Conservation (phyloP, 306 rosid genomes). For the Trifolium dubium region DNA sequence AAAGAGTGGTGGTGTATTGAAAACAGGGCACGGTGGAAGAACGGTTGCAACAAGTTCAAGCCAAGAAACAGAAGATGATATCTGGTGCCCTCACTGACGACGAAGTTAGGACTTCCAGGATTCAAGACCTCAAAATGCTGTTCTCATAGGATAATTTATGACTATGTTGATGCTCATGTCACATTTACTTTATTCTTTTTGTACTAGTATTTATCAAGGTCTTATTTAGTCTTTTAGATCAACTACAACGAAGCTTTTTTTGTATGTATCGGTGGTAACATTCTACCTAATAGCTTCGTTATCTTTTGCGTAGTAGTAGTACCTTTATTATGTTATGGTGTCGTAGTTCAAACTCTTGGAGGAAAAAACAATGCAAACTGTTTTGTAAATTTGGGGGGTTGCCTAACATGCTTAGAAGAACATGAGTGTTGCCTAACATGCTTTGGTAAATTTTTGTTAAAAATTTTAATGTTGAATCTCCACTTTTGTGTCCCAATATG, state of each 20-base stretch:
- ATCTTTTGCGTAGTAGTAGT: not conserved
- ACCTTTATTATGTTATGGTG: not conserved
- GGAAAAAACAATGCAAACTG: not conserved
- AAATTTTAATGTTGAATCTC: too few relatives aligned
- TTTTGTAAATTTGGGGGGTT: slow-evolving; percentile 20
- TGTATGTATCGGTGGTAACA: slow-evolving; percentile 41
- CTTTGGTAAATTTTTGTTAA: too few relatives aligned
- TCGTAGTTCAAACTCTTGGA: not conserved
- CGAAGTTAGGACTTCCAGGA: slow-evolving; percentile 72
- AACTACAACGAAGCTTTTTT: not conserved
- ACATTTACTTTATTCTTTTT: not conserved
- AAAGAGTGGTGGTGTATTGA: not conserved
- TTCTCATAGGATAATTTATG: slow-evolving; percentile 54
- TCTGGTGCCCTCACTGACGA: slow-evolving; percentile 80
- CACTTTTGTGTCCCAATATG: too few relatives aligned
- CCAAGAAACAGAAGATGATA: slow-evolving; percentile 76
- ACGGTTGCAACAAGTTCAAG: slow-evolving; percentile 76
- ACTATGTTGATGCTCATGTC: not conserved
- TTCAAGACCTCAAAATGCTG: slow-evolving; percentile 82
- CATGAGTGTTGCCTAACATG: too few relatives aligned
- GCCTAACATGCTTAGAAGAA: too few relatives aligned
- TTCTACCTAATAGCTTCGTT: slow-evolving; percentile 20
- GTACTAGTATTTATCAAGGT: not conserved
- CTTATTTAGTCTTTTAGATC: slow-evolving; percentile 22
- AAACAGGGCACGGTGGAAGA: slow-evolving; percentile 75